Percentiles rank a stretch among this genome's conserved stretches.
These are phyloP conservation scores for Withania somnifera DNA, from an alignment of 305 asterid genomes.

Conservation along the genomic window DNA sequence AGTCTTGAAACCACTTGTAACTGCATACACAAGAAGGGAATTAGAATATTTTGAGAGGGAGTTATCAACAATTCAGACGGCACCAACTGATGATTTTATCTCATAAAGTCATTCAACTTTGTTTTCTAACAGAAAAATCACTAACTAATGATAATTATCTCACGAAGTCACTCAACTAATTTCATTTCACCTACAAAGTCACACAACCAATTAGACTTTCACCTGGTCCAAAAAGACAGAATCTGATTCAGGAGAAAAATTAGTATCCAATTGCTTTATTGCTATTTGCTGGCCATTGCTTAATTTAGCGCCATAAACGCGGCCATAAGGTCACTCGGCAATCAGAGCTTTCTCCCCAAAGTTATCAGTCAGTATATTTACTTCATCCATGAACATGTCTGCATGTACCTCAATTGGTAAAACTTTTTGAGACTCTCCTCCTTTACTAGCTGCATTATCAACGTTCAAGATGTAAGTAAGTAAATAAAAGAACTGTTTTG, in stretches of 20 bases:
- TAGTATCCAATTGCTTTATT: constrained; percentile 59
- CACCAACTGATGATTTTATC: too few relatives aligned
- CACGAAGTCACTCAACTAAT: too few relatives aligned
- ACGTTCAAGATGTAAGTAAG: not conserved
- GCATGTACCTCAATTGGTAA: constrained; percentile 57
- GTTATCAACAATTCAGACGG: too few relatives aligned
- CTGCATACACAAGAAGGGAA: constrained; percentile 16
- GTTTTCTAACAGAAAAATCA: too few relatives aligned
- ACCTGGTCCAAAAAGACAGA: constrained; percentile 54
- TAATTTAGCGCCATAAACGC: constrained; percentile 46
- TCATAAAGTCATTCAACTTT: too few relatives aligned
- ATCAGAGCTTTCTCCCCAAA: constrained; percentile 53
- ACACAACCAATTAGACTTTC: too few relatives aligned
- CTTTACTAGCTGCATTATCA: constrained; percentile 30
- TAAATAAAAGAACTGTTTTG: not conserved
- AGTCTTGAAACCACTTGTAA: constrained; percentile 58
- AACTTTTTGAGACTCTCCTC: constrained; percentile 52
- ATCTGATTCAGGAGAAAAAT: constrained; percentile 46
- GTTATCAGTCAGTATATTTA: constrained; percentile 41
- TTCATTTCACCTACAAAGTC: too few relatives aligned
- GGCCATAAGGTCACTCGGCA: constrained; percentile 81
- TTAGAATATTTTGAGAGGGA: not conserved
- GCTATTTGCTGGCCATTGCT: constrained; percentile 40
- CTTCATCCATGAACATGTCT: constrained; percentile 40
- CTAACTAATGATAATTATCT: too few relatives aligned